Conservation (phyloP, 106 monocot species). For the Agapanthus africanus region DNA sequence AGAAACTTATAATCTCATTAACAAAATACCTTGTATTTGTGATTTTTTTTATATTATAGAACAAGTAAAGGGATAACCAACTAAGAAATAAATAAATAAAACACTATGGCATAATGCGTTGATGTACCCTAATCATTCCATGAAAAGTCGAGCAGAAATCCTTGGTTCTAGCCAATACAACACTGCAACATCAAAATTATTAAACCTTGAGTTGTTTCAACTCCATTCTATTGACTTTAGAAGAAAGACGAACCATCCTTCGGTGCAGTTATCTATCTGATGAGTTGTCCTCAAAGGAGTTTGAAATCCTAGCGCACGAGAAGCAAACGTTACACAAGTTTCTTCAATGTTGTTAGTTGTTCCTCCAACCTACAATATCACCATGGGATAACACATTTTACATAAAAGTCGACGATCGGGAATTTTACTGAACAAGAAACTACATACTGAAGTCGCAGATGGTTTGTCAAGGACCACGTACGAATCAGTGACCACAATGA, state of each 20-base stretch:
- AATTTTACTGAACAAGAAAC: constrained; percentile 2
- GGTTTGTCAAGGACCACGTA: constrained; percentile 97
- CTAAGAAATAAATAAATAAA: not conserved
- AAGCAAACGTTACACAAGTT: constrained; percentile 84
- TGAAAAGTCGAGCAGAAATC: constrained; percentile 94
- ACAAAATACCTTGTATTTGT: no score
- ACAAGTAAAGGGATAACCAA: no score
- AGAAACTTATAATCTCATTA: no score
- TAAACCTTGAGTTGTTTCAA: no score
- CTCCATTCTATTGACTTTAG: no score
- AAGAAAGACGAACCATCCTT: constrained; percentile 73
- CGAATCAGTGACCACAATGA: constrained; percentile 71
- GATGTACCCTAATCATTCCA: constrained; percentile 88
- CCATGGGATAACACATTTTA: constrained; percentile 4
- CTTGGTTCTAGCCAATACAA: constrained; percentile 77
- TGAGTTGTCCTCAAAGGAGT: constrained; percentile 77
- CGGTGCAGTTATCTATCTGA: constrained; percentile 97
- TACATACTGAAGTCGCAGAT: constrained; percentile 85
- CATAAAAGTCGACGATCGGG: not conserved
- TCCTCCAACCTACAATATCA: constrained; percentile 70
- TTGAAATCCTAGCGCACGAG: constrained; percentile 76
- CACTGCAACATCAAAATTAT: constrained; percentile 68
- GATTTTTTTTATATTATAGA: no score
- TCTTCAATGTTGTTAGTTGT: constrained; percentile 97
- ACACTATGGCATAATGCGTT: not conserved